phyloP scores from a whole-genome alignment of 169 alveolate species.

The Prorocentrum cordatum region DNA sequence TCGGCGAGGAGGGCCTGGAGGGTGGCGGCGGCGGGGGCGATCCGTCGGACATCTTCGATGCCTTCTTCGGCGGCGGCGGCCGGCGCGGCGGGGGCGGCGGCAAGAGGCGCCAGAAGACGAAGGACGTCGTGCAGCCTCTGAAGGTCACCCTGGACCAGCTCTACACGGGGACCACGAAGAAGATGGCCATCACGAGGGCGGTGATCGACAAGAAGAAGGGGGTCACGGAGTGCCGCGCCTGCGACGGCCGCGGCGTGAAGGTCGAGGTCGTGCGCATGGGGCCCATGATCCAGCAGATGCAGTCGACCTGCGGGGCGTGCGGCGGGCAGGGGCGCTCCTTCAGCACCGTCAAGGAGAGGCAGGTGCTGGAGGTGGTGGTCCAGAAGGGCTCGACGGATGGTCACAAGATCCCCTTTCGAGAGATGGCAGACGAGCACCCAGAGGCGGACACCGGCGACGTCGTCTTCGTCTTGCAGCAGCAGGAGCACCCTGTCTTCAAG shows the following conservation, averaged over 20 bases:
- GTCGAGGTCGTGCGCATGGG: constrained; percentile 24
- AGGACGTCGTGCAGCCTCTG: constrained; percentile 64
- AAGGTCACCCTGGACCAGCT: constrained; percentile 13
- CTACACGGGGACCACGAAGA: constrained; percentile 42
- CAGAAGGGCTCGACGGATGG: constrained; percentile 66
- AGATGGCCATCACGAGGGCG: constrained; percentile 65
- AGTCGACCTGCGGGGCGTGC: constrained; percentile 35
- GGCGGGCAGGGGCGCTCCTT: constrained; percentile 32
- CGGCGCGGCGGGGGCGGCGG: constrained; percentile 4
- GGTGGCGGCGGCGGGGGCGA: constrained; percentile 27
- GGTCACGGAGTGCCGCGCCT: constrained; percentile 46
- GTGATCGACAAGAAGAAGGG: constrained; percentile 71
- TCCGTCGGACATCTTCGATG: constrained; percentile 57
- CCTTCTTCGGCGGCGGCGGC: constrained; percentile 68
- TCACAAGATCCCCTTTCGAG: constrained; percentile 53
- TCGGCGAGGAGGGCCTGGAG: constrained; percentile 67
- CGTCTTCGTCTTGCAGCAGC: constrained; percentile 43
- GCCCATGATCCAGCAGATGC: constrained; percentile 70
- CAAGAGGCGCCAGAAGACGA: constrained; percentile 15
- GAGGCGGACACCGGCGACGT: constrained; percentile 63
- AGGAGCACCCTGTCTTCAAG: constrained; percentile 62
- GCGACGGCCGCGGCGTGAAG: constrained; percentile 69
- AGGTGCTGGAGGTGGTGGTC: constrained; percentile 51
- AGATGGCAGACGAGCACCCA: constrained; percentile 68
- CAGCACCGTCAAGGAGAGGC: background rate